Conservation (phyloP, 2,329 filamentous ascomycete genomes). For the Aspergillus fischeri region DNA sequence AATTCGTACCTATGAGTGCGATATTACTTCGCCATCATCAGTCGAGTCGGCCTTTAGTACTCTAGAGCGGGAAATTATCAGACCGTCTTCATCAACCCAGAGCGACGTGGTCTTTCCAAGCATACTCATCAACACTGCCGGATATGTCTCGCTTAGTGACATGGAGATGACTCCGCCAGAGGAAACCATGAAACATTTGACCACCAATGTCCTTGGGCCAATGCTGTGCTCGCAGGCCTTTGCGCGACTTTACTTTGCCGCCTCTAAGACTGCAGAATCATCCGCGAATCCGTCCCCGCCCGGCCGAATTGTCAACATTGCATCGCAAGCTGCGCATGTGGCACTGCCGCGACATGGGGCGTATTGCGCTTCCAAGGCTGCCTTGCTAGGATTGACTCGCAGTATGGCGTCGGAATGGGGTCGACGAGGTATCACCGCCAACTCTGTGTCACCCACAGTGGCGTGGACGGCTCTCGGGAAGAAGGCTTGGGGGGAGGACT, state of each 20-base stretch:
- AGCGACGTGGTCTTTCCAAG: conserved; percentile 31
- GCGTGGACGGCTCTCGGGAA: conserved; percentile 46
- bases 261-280: conserved; percentile 15
- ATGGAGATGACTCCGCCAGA: conserved; percentile 40
- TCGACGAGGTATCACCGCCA: conserved; percentile 43
- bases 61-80: conserved; percentile 26
- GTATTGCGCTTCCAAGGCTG: conserved; percentile 48
- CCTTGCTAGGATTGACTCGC: conserved; percentile 41
- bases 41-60: conserved; percentile 42
- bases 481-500: conserved; percentile 39
- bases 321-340: conserved; percentile 46
- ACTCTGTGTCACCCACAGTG: conserved; percentile 45
- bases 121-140: conserved; percentile 42
- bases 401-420: conserved; percentile 49
- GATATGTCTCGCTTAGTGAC: conserved; percentile 44
- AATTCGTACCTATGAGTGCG: conserved; percentile 40
- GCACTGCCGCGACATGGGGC: conserved; percentile 44
- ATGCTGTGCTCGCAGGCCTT: conserved; percentile 46
- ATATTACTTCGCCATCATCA: conserved; percentile 46
- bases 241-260: conserved; percentile 38
- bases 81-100: conserved; percentile 4
- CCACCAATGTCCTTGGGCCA: conserved; percentile 44
- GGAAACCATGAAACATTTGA: conserved; percentile 31
- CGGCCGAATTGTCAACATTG: conserved; percentile 45
- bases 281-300: conserved; percentile 23